These are phyloP conservation scores for Trichoderma endophyticum DNA, from an alignment of 2,329 filamentous ascomycete genomes.

Conservation along the genomic window DNA sequence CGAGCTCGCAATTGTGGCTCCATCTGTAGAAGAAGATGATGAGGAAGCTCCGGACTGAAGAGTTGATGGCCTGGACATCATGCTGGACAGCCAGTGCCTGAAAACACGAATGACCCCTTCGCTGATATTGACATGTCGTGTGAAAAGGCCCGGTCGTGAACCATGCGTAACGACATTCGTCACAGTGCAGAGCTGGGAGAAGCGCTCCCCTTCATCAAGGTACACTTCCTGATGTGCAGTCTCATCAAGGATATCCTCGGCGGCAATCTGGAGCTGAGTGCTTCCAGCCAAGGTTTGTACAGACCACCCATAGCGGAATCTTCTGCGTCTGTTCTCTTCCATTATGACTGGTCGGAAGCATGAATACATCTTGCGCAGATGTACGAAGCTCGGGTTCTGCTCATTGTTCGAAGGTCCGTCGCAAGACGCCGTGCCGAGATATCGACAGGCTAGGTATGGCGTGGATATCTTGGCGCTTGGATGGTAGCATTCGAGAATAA, in stretches of 20 bases:
- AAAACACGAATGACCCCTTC: conserved; percentile 69
- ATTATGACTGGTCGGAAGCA: conserved; percentile 64
- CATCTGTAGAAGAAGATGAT: background rate
- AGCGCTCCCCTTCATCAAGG: conserved; percentile 67
- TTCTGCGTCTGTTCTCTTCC: conserved; percentile 46
- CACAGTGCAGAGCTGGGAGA: conserved; percentile 69
- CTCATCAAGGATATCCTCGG: conserved; percentile 14
- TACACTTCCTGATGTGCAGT: conserved; percentile 41
- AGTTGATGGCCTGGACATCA: conserved; percentile 24
- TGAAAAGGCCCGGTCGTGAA: conserved; percentile 58
- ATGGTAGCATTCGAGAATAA: conserved; percentile 77
- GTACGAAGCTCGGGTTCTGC: conserved; percentile 26
- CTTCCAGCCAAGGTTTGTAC: background rate
- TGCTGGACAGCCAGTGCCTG: conserved; percentile 64
- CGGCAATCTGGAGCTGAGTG: background rate
- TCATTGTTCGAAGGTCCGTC: conserved; percentile 18
- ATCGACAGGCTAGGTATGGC: conserved; percentile 64
- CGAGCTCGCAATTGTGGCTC: background rate
- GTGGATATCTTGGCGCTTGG: conserved; percentile 66
- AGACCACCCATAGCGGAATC: conserved; percentile 23
- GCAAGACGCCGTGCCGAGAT: conserved; percentile 52
- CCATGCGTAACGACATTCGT: conserved; percentile 67
- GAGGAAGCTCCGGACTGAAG: background rate
- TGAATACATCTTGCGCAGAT: conserved; percentile 62
- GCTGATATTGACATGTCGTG: conserved; percentile 62